A percentile compares a stretch with the other conserved stretches of the same genome.
Conservation (phyloP, 805 yeast genomes). For the Candida orba region DNA sequence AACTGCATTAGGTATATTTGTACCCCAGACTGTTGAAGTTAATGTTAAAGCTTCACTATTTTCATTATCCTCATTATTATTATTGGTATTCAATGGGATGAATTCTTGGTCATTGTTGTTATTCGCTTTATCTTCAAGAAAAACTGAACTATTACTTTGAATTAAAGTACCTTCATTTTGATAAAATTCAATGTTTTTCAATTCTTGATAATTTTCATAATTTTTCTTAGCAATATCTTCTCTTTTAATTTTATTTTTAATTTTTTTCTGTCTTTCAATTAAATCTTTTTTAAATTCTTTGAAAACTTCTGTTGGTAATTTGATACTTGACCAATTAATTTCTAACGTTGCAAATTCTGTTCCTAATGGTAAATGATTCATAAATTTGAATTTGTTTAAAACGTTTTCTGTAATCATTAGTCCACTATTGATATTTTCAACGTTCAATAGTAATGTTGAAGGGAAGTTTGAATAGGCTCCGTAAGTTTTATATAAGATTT, state of each 20-base stretch:
- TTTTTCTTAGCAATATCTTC: conserved; percentile 55
- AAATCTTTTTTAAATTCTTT: conserved; percentile 48
- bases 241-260: conserved; percentile 39
- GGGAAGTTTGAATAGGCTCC: conserved; percentile 66
- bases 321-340: conserved; percentile 62
- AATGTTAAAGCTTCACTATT: not conserved
- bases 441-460: conserved; percentile 44
- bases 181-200: conserved; percentile 50
- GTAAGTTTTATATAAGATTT: conserved; percentile 57
- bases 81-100: conserved; percentile 7
- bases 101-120: not conserved
- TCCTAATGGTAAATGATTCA: conserved; percentile 79
- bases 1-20: conserved; percentile 29
- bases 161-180: conserved; percentile 4
- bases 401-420: conserved; percentile 52
- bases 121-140: not conserved
- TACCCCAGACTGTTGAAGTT: conserved; percentile 68
- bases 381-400: conserved; percentile 58
- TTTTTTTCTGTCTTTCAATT: conserved; percentile 44
- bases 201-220: conserved; percentile 53
- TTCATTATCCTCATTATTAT: conserved; percentile 23
- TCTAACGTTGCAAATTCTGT: conserved; percentile 80
- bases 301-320: conserved; percentile 36
- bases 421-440: conserved; percentile 68
- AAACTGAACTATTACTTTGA: not conserved